Evolutionary conservation across 1,139 yeast genomes (phyloP).

Genomic region (Geotrichum restrictum): DNA sequence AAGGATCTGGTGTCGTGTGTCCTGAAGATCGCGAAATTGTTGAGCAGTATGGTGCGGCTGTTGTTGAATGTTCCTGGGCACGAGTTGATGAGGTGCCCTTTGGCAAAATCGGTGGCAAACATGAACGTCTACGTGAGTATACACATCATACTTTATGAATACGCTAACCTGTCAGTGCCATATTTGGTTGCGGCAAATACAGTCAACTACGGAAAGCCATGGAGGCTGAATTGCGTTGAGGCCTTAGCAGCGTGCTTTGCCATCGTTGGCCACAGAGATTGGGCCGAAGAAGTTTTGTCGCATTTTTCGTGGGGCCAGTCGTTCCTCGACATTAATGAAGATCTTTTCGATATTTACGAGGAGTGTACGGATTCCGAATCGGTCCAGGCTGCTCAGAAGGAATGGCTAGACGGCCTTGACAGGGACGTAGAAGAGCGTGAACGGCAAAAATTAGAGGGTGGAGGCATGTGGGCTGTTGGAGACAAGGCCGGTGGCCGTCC

Average conservation of each 20-base stretch:
- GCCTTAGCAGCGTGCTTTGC: slow-evolving; percentile 97
- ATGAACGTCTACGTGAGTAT: slow-evolving; percentile 56
- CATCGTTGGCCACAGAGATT: slow-evolving; percentile 83
- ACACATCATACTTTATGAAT: not conserved
- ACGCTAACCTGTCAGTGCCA: slow-evolving; percentile 48
- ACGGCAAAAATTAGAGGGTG: slow-evolving; percentile 45
- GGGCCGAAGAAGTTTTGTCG: slow-evolving; percentile 74
- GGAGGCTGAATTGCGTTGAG: slow-evolving; percentile 94
- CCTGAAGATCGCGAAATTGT: slow-evolving; percentile 81
- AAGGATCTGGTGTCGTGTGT: slow-evolving; percentile 85
- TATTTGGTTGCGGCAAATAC: slow-evolving; percentile 95
- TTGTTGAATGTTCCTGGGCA: slow-evolving; percentile 99
- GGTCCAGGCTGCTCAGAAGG: slow-evolving; percentile 67
- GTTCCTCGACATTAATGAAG: slow-evolving; percentile 77
- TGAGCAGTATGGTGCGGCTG: slow-evolving; percentile 83
- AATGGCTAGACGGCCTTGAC: slow-evolving; percentile 67
- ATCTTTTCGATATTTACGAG: slow-evolving; percentile 68
- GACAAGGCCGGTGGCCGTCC: slow-evolving; percentile 56
- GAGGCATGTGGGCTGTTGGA: slow-evolving; percentile 76
- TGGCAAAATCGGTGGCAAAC: slow-evolving; percentile 81
- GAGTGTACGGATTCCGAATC: slow-evolving; percentile 78
- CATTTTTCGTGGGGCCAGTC: slow-evolving; percentile 93
- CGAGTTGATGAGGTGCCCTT: slow-evolving; percentile 93
- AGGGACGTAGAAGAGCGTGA: slow-evolving; percentile 62
- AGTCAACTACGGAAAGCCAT: slow-evolving; percentile 94